phyloP scores from a whole-genome alignment of 192 early-diverging fungal species.

The Coemansia furcata region DNA sequence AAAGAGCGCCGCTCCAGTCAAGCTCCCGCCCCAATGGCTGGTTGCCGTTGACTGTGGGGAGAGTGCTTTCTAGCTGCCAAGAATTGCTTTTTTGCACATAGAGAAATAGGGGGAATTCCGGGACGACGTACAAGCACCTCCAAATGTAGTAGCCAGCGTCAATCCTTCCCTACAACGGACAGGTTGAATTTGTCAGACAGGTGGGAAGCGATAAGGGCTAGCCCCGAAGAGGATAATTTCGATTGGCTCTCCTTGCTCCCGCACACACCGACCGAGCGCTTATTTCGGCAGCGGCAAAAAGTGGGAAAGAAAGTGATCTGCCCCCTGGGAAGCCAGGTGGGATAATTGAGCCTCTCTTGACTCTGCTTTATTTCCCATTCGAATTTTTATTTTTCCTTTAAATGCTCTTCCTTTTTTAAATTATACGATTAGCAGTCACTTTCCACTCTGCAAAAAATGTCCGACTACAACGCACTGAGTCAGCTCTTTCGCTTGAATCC shows the following conservation, averaged over 20 bases:
- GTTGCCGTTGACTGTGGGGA: neutral
- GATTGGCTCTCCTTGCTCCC: slow-evolving; percentile 1
- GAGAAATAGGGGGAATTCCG: neutral
- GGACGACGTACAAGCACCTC: neutral
- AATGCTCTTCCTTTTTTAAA: neutral
- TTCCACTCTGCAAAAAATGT: slow-evolving; percentile 16
- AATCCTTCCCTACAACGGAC: neutral
- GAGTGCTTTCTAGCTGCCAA: neutral
- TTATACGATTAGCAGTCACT: neutral
- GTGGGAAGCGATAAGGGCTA: neutral
- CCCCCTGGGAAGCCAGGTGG: neutral
- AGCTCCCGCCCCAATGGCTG: neutral
- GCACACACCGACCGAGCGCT: neutral
- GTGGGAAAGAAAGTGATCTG: neutral
- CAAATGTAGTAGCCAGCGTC: neutral
- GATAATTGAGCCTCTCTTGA: neutral
- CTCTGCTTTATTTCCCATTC: neutral
- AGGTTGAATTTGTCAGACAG: neutral
- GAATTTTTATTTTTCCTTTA: neutral
- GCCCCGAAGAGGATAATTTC: neutral
- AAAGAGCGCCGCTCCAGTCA: neutral
- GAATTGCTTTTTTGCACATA: neutral
- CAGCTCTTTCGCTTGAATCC: slow-evolving; percentile 56
- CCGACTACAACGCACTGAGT: slow-evolving; percentile 43
- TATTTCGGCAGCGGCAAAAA: neutral